A percentile compares a stretch with the other conserved stretches of the same genome.
Evolutionary conservation across 176 grass and related monocot species (phyloP).

Genomic region (Hordeum vulgare): DNA sequence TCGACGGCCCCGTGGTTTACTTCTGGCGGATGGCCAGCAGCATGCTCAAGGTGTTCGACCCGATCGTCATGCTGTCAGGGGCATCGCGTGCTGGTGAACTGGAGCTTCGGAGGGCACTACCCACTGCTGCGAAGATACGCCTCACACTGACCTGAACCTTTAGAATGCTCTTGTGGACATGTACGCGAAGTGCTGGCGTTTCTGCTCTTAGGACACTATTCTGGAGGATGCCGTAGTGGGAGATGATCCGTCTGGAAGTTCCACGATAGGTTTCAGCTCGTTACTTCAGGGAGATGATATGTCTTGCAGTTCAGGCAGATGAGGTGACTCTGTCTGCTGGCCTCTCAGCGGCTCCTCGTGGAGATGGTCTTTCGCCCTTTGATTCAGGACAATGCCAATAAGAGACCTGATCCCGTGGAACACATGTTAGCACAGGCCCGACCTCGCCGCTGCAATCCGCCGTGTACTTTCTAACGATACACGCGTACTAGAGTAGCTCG

Average conservation of each 20-base stretch:
- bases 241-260: constrained; percentile 66
- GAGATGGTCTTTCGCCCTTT: constrained; percentile 19
- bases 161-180: constrained; percentile 69
- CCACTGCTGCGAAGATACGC: too few relatives aligned
- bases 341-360: constrained; percentile 36
- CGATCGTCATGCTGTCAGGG: constrained; percentile 55
- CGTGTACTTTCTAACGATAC: too few relatives aligned
- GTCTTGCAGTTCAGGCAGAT: constrained; percentile 28
- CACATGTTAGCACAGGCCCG: too few relatives aligned
- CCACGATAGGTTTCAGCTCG: constrained; percentile 35
- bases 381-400: too few relatives aligned
- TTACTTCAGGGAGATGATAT: constrained; percentile 73
- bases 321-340: constrained; percentile 50
- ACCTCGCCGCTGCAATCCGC: too few relatives aligned
- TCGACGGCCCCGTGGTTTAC: too few relatives aligned
- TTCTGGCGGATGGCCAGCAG: too few relatives aligned
- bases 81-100: constrained; percentile 25
- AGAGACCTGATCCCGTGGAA: too few relatives aligned
- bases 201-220: constrained; percentile 47
- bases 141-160: not conserved
- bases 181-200: constrained; percentile 51
- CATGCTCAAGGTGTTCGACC: too few relatives aligned
- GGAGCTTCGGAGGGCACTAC: constrained; percentile 23
- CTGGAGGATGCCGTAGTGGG: constrained; percentile 38
- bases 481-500: too few relatives aligned